Conservation (phyloP, 345 rosid species). For the Lumnitzera littorea region DNA sequence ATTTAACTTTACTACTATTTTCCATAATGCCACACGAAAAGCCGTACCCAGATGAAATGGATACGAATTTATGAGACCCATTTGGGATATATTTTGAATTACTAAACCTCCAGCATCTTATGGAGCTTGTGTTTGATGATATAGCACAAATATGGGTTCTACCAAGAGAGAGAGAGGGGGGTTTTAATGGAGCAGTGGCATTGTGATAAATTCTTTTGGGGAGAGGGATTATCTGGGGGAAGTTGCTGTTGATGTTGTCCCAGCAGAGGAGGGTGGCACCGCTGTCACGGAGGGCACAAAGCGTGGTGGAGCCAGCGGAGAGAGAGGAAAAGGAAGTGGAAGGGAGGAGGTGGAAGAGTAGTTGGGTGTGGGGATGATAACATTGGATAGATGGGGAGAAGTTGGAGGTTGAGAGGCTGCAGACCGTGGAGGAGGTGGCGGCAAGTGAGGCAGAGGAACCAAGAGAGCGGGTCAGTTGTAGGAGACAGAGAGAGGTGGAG, state of each 20-base stretch:
- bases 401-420: constrained; percentile 22
- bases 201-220: constrained; percentile 23
- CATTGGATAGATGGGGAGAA: constrained; percentile 19
- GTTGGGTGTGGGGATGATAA: constrained; percentile 8
- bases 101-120: constrained; percentile 28
- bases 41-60: constrained; percentile 33
- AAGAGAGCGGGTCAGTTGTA: constrained; percentile 8
- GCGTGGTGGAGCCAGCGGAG: constrained; percentile 23
- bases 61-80: constrained; percentile 15
- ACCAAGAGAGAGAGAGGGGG: constrained; percentile 23
- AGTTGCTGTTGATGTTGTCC: constrained; percentile 5
- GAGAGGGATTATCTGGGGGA: background rate
- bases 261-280: constrained; percentile 33
- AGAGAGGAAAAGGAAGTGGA: constrained; percentile 25
- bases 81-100: constrained; percentile 16
- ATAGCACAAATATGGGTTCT: constrained; percentile 23
- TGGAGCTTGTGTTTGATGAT: constrained; percentile 8
- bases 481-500: background rate
- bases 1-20: constrained; percentile 10
- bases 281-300: constrained; percentile 36
- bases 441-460: constrained; percentile 29
- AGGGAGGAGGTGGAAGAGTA: constrained; percentile 17
- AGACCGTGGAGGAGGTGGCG: constrained; percentile 24
- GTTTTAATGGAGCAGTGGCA: constrained; percentile 9
- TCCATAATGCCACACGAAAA: constrained; percentile 29